Evolutionary conservation across 352 stramenopile genomes (phyloP).

Genomic region (Phytophthora constricta): DNA sequence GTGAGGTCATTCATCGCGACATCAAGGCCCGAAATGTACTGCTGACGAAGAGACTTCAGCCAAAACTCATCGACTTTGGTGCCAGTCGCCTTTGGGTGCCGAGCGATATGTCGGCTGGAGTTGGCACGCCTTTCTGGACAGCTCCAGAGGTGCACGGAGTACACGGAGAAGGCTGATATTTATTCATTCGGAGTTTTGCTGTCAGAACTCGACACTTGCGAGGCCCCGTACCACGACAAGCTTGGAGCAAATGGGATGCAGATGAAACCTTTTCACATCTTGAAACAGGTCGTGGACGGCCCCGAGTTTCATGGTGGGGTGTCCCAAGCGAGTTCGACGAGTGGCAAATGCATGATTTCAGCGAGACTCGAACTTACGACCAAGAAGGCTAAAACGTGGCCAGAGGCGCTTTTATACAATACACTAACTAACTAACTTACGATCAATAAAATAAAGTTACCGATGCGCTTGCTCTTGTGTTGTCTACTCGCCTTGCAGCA

Average conservation of each 20-base stretch:
- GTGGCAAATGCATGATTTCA: slow-evolving; percentile 52
- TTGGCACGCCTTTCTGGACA: slow-evolving; percentile 67
- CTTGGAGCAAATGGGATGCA: slow-evolving; percentile 22
- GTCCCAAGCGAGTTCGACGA: slow-evolving; percentile 43
- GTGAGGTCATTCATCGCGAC: slow-evolving; percentile 72
- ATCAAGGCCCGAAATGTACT: slow-evolving; percentile 84
- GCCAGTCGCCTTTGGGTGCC: slow-evolving; percentile 30
- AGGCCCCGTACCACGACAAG: slow-evolving; percentile 37
- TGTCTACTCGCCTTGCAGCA: slow-evolving; percentile 24
- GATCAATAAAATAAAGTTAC: slow-evolving; percentile 15
- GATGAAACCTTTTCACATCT: slow-evolving; percentile 57
- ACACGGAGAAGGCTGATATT: slow-evolving; percentile 72
- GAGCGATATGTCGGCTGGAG: slow-evolving; percentile 44
- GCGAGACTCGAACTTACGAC: slow-evolving; percentile 44
- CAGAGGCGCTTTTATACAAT: slow-evolving; percentile 26
- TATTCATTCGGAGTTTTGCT: slow-evolving; percentile 76
- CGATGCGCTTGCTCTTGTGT: slow-evolving; percentile 3
- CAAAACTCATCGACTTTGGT: slow-evolving; percentile 58
- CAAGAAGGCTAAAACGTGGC: slow-evolving; percentile 32
- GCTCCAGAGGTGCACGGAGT: slow-evolving; percentile 66
- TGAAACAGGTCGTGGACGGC: slow-evolving; percentile 54
- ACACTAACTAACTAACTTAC: slow-evolving; percentile 5
- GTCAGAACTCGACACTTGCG: slow-evolving; percentile 53
- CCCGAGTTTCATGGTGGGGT: slow-evolving; percentile 45
- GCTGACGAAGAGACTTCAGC: slow-evolving; percentile 43